Percentiles rank a stretch among this genome's conserved stretches.
phyloP scores from a whole-genome alignment of 345 rosid genomes.

The Leavenworthia alabamica region DNA sequence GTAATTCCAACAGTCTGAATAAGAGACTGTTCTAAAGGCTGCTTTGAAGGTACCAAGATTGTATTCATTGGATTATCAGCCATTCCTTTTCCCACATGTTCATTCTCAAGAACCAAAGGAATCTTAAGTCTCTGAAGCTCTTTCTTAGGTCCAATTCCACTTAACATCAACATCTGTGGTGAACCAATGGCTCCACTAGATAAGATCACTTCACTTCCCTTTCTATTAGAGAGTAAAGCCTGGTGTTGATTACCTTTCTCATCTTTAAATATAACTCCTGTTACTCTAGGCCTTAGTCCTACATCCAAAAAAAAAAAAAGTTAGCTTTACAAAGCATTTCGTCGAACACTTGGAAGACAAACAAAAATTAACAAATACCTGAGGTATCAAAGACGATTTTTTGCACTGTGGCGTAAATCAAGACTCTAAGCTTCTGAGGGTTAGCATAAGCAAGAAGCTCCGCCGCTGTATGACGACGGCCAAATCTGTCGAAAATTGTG shows the following conservation, averaged over 20 bases:
- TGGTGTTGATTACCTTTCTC: conserved; percentile 71
- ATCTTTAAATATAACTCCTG: conserved; percentile 76
- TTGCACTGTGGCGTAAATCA: conserved; percentile 76
- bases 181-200: conserved; percentile 87
- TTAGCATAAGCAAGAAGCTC: conserved; percentile 81
- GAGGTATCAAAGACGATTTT: conserved; percentile 60
- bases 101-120: conserved; percentile 50
- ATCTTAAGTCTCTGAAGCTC: conserved; percentile 62
- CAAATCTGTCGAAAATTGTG: conserved; percentile 76
- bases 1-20: conserved; percentile 95
- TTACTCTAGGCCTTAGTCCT: conserved; percentile 65
- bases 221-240: conserved; percentile 45
- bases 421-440: conserved; percentile 58
- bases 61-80: conserved; percentile 94
- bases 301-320: neutral
- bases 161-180: conserved; percentile 80
- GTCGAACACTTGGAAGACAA: neutral
- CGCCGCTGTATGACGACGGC: conserved; percentile 89
- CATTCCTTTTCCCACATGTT: conserved; percentile 80
- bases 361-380: conserved; percentile 27
- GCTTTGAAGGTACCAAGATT: conserved; percentile 63
- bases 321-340: neutral
- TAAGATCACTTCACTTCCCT: conserved; percentile 66
- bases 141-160: conserved; percentile 80
- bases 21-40: conserved; percentile 55